Percentiles rank a stretch among this genome's conserved stretches.
These are phyloP conservation scores for Zasmidium angulare DNA, from an alignment of 2,329 filamentous ascomycete genomes.

Conservation along the genomic window DNA sequence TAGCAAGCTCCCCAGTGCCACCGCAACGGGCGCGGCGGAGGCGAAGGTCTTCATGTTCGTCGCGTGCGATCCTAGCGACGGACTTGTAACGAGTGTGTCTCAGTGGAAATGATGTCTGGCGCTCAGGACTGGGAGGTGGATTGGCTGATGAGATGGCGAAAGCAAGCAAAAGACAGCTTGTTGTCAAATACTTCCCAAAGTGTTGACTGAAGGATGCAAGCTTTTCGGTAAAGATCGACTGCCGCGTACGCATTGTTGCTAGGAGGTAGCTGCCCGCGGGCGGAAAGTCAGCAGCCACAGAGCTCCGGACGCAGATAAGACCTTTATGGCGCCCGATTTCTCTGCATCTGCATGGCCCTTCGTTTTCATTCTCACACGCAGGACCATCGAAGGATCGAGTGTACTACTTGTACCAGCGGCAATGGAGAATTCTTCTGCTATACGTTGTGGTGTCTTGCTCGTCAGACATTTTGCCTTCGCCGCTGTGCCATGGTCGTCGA, in stretches of 20 bases:
- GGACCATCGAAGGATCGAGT: too few relatives aligned
- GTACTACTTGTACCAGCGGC: too few relatives aligned
- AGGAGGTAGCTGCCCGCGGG: neutral
- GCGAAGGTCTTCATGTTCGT: neutral
- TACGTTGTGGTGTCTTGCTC: too few relatives aligned
- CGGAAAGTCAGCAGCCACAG: neutral
- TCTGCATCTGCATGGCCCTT: too few relatives aligned
- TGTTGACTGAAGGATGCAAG: neutral
- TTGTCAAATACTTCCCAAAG: neutral
- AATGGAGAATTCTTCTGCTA: too few relatives aligned
- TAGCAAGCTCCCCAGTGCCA: constrained; percentile 3
- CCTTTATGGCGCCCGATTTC: too few relatives aligned
- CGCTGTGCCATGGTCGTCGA: neutral
- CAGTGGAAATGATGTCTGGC: neutral
- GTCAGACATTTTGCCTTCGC: neutral
- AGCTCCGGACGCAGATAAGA: too few relatives aligned
- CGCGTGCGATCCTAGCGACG: neutral
- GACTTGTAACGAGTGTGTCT: neutral
- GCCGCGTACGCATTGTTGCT: neutral
- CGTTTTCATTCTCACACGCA: too few relatives aligned
- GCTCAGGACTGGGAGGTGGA: neutral
- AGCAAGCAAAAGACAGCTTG: neutral
- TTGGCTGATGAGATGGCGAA: neutral
- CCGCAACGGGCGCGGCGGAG: neutral
- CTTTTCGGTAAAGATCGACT: neutral